These are phyloP conservation scores for Lasiosphaeria hispida DNA, from an alignment of 495 filamentous ascomycete genomes.

Conservation along the genomic window DNA sequence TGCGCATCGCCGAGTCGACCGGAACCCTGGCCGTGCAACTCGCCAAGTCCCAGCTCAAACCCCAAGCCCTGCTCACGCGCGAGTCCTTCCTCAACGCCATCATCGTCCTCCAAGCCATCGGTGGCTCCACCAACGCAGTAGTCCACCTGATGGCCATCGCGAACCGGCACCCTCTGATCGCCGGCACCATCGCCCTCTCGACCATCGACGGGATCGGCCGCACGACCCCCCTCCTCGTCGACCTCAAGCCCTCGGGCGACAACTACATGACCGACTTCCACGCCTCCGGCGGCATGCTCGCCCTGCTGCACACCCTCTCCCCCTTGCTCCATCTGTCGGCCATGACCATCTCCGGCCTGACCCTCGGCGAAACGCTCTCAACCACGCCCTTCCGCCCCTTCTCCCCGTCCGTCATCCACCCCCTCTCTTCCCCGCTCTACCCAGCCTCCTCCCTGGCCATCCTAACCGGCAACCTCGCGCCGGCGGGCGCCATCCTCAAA, in stretches of 20 bases:
- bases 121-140: slow-evolving; percentile 67
- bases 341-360: slow-evolving; percentile 56
- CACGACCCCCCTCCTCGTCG: slow-evolving; percentile 58
- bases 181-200: slow-evolving; percentile 53
- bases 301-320: slow-evolving; percentile 52
- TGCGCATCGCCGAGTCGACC: slow-evolving; percentile 63
- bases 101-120: slow-evolving; percentile 66
- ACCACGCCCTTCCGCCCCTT: slow-evolving; percentile 43
- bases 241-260: slow-evolving; percentile 65
- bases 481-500: slow-evolving; percentile 58
- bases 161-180: slow-evolving; percentile 56
- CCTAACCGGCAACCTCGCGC: slow-evolving; percentile 53
- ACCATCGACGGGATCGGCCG: slow-evolving; percentile 61
- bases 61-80: slow-evolving; percentile 55
- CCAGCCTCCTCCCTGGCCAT: slow-evolving; percentile 53
- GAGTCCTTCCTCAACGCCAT: slow-evolving; percentile 68
- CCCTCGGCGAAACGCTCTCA: slow-evolving; percentile 56
- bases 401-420: slow-evolving; percentile 47
- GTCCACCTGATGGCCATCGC: slow-evolving; percentile 65
- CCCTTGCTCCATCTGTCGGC: slow-evolving; percentile 59
- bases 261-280: slow-evolving; percentile 76
- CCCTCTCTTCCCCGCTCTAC: slow-evolving; percentile 53
- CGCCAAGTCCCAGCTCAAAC: slow-evolving; percentile 28
- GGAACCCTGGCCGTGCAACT: slow-evolving; percentile 53
- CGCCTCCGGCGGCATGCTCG: slow-evolving; percentile 63